A percentile compares a stretch with the other conserved stretches of the same genome.
phyloP scores from a whole-genome alignment of 306 rosid species.

The Biancaea sappan region DNA sequence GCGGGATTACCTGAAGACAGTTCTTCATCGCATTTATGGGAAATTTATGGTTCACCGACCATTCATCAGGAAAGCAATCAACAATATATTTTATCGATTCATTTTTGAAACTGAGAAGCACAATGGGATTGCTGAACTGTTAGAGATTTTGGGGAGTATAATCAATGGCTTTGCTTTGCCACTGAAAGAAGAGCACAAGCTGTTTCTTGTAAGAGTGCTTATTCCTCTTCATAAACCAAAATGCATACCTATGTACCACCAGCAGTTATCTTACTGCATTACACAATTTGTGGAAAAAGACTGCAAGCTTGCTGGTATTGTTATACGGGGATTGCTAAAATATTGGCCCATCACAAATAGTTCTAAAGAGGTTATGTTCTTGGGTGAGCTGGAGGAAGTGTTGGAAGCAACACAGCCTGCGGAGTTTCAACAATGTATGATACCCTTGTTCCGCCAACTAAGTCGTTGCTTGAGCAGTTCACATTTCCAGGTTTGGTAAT shows the following conservation, averaged over 20 bases:
- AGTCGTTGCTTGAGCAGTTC: conserved; percentile 89
- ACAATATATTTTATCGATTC: conserved; percentile 84
- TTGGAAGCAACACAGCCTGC: conserved; percentile 94
- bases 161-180: conserved; percentile 98
- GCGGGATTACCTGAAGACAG: conserved; percentile 92
- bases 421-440: conserved; percentile 92
- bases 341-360: conserved; percentile 98
- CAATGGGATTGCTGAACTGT: conserved; percentile 90
- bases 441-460: conserved; percentile 82
- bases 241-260: conserved; percentile 90
- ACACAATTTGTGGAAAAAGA: conserved; percentile 96
- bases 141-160: conserved; percentile 96
- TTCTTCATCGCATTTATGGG: conserved; percentile 95
- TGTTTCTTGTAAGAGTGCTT: conserved; percentile 89
- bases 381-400: conserved; percentile 97
- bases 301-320: conserved; percentile 96
- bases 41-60: conserved; percentile 98
- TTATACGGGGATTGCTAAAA: conserved; percentile 84
- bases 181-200: conserved; percentile 95
- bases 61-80: conserved; percentile 92
- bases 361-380: conserved; percentile 97
- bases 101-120: conserved; percentile 97
- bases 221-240: conserved; percentile 98
- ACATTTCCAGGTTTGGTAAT: conserved; percentile 86
- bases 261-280: conserved; percentile 94